Conservation (phyloP, 331 rosid species). For the Quercus tomentella region DNA sequence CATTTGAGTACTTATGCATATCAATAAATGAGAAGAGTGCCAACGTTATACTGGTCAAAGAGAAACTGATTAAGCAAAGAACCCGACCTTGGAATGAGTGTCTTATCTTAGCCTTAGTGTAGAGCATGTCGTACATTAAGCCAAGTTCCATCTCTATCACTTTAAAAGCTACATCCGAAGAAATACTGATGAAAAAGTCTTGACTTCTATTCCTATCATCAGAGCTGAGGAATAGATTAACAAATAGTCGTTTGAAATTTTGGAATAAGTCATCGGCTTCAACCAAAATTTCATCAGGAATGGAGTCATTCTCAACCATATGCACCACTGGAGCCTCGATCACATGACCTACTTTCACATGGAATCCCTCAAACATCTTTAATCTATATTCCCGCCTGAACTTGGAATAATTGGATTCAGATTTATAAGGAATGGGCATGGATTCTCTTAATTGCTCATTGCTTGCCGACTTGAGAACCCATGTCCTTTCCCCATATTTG, state of each 20-base stretch:
- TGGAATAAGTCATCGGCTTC: neutral
- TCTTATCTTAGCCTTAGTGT: too few species aligned
- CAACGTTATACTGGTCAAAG: too few species aligned
- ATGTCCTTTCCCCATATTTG: constrained; percentile 28
- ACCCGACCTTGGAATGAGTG: rapidly evolving
- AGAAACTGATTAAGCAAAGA: too few species aligned
- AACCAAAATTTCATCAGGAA: neutral
- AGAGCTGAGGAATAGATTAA: constrained; percentile 29
- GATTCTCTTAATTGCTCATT: constrained; percentile 17
- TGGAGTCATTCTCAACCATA: neutral
- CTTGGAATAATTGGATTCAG: constrained; percentile 19
- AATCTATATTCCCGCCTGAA: constrained; percentile 17
- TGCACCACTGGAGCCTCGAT: neutral
- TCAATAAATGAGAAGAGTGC: too few species aligned
- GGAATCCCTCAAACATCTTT: constrained; percentile 13
- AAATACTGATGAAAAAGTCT: too few species aligned
- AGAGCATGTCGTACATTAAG: too few species aligned
- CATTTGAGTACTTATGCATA: too few species aligned
- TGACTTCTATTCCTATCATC: constrained; percentile 25
- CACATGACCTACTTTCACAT: neutral
- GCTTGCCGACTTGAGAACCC: constrained; percentile 24
- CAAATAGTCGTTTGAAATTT: constrained; percentile 22
- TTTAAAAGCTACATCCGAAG: too few species aligned
- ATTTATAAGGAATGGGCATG: constrained; percentile 16
- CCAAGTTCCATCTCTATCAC: too few species aligned